Evolutionary conservation across 2,329 filamentous ascomycete species (phyloP), one percentile per base, ranked within the genome.

Genomic region (Ceratocystis cubensis): DNA sequence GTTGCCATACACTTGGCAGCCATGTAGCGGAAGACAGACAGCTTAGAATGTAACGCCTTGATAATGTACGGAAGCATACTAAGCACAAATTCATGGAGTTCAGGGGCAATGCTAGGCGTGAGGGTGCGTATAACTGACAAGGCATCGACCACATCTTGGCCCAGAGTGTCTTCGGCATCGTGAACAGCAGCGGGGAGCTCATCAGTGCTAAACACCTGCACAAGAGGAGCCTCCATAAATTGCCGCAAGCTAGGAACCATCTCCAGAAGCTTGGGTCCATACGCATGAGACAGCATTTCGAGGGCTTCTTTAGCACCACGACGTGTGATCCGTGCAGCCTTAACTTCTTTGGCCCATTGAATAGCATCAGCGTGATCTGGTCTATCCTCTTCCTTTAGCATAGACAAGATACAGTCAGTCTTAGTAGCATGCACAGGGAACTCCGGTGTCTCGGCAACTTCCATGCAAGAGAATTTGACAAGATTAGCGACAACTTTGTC

Each of bases 1-100:
- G 94, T 99, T 7, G 94, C 95, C 74, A 99, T 85, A 74, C 94
- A 97, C 75, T 99, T 99, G 0, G 94, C 94, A 28, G 94, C 94
- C 76, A 93, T 94, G 76, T 99, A 99, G 48, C 94, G 85, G 74
- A 99, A 90, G 1, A 99, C 91, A 1, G 94, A 95, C 15, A 97
- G 81, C 71, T 88, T 85, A 22, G 90, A 96, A 71, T 93, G 90
- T 56, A 99, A 80, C 3, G 91, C 93, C 75, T 88, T 93, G 71
- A 91, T 89, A 65, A 99, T 85, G 46, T 93, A 80, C 6, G 93
- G 91, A 75, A 96, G 83, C 71, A 96, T 83, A 63, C 87, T 81
- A 75, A 95, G 85, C 56, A 97, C 83, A 76, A 95, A 96, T 1
- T 84, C 78, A 74, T 94, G 84, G 0, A 99, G 81, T 7, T 85